Conservation (phyloP, 495 filamentous ascomycete genomes). For the Acidomyces sp. region DNA sequence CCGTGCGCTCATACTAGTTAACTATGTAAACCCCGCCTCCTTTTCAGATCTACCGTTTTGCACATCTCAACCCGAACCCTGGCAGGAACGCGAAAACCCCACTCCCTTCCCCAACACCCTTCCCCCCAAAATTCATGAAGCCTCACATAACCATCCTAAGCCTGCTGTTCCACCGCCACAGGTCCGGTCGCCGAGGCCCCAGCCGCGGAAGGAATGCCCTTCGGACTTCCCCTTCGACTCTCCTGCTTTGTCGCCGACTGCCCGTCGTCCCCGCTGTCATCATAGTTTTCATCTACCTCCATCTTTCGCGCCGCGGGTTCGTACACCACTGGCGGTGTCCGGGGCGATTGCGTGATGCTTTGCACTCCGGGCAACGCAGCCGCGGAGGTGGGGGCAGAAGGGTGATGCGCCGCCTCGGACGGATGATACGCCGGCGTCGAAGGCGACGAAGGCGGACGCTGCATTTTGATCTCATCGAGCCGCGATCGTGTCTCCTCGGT, state of each 20-base stretch:
- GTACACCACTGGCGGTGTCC: conserved; percentile 39
- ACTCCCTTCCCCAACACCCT: neutral
- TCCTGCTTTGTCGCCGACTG: conserved; percentile 49
- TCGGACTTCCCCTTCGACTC: conserved; percentile 34
- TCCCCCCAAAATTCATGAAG: neutral
- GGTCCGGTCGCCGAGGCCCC: conserved; percentile 22
- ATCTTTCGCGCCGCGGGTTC: conserved; percentile 87
- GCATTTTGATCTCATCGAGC: conserved; percentile 60
- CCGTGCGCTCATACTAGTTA: conserved; percentile 39
- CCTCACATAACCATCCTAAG: conserved; percentile 7
- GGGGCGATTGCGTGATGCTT: conserved; percentile 48
- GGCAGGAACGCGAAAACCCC: conserved; percentile 16
- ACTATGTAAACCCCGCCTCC: too few species aligned
- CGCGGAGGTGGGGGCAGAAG: too few species aligned
- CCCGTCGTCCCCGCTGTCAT: conserved; percentile 71
- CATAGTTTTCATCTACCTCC: conserved; percentile 94
- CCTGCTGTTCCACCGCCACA: conserved; percentile 12
- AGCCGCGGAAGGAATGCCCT: conserved; percentile 13
- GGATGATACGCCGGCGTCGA: conserved; percentile 66
- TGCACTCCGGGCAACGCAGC: conserved; percentile 63
- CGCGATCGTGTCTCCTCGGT: conserved; percentile 78
- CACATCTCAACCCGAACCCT: neutral
- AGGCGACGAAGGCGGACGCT: conserved; percentile 35
- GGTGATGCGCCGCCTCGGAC: conserved; percentile 81
- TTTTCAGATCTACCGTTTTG: conserved; percentile 21